These are phyloP conservation scores for Plenodomus lindquistii DNA, from an alignment of 2,329 filamentous ascomycete species.

Conservation along the genomic window DNA sequence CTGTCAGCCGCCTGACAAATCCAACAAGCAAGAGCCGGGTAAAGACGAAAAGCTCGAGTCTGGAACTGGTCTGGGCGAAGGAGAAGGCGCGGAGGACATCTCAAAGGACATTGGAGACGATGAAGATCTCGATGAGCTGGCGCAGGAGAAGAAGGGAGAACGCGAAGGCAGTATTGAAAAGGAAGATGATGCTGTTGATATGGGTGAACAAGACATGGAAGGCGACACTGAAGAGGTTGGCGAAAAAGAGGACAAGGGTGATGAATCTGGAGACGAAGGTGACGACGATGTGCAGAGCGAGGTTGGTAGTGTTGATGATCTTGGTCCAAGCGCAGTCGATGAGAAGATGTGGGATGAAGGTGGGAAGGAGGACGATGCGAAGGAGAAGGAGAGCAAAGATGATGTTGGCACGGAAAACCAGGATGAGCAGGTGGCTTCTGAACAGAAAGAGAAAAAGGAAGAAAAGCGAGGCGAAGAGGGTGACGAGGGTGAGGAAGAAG, in stretches of 20 bases:
- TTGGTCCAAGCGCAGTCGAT: slow-evolving; percentile 87
- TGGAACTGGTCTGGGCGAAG: slow-evolving; percentile 92
- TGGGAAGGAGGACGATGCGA: slow-evolving; percentile 76
- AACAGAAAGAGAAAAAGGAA: slow-evolving; percentile 54
- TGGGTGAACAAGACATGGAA: slow-evolving; percentile 89
- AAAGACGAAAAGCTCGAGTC: slow-evolving; percentile 81
- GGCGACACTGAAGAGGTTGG: slow-evolving; percentile 72
- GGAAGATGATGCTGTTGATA: slow-evolving; percentile 84
- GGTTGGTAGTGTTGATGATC: slow-evolving; percentile 84
- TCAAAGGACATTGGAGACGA: slow-evolving; percentile 95
- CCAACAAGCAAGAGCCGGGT: slow-evolving; percentile 64
- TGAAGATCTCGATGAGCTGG: slow-evolving; percentile 88
- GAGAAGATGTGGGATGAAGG: slow-evolving; percentile 99
- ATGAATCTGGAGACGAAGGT: slow-evolving; percentile 51
- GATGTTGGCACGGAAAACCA: slow-evolving; percentile 54
- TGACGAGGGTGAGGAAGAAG: slow-evolving; percentile 66
- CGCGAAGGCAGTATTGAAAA: slow-evolving; percentile 71
- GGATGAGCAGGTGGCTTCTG: slow-evolving; percentile 51
- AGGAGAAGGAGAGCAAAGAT: slow-evolving; percentile 75
- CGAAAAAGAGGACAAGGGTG: slow-evolving; percentile 61
- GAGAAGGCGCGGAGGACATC: slow-evolving; percentile 94
- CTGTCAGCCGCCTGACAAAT: slow-evolving; percentile 84
- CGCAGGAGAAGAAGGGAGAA: slow-evolving; percentile 73
- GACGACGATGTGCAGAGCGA: slow-evolving; percentile 81
- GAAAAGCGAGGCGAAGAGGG: slow-evolving; percentile 60